Base-by-base conservation (phyloP, 1,284 basidiomycete genomes). In the Naganishia albida region DNA sequence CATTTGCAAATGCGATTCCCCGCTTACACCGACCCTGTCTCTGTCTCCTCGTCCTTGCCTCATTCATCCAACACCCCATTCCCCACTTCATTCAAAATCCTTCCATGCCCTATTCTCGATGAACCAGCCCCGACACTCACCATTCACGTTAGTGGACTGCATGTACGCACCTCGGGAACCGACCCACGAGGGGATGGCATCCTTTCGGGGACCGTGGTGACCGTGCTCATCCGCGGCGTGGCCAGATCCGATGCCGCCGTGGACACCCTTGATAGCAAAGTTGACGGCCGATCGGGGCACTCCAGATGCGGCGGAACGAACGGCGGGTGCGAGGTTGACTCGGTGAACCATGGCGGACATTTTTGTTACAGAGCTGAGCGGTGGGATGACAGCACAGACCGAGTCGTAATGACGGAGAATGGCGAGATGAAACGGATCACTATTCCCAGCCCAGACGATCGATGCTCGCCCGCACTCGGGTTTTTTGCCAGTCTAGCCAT, bases 261-360 rank as follows among this genome's bases (percentile, higher is more conserved):
- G 81, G 69, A 86, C 84, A 50, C 84, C 84, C 72, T 85, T 85
- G 57, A 84, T 86, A 66, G 85, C 81, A 72, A 91, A 93, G 78
- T 95, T 88, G 72, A 98, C 85, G 74, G 93, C 93, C 69, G 97
- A 88, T 82, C 95, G 90, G 82, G 99, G 98, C 70, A 95, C 95
- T 70, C 95, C 95, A 50, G 84, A 86, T 48, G 91, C 83, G 68
- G 90, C 85, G 10, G 85, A 82, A 76, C 89, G 86, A 70, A 90
- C 86, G 53, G 91, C 91, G 66, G 91, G 89, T 49, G 89, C 81
- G 74, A 95, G 82, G 80, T 87, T 92, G 77, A 91, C 69, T 64
- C 78, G 71, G 67, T 66, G 60, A 38, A 64, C 28, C 52, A 56
- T 49, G 53, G 30, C 26, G 16, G 64, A 51, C 53, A 50, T 56